Evolutionary conservation across 208 protist genomes (phyloP).

Genomic region (Leishmania braziliensis): DNA sequence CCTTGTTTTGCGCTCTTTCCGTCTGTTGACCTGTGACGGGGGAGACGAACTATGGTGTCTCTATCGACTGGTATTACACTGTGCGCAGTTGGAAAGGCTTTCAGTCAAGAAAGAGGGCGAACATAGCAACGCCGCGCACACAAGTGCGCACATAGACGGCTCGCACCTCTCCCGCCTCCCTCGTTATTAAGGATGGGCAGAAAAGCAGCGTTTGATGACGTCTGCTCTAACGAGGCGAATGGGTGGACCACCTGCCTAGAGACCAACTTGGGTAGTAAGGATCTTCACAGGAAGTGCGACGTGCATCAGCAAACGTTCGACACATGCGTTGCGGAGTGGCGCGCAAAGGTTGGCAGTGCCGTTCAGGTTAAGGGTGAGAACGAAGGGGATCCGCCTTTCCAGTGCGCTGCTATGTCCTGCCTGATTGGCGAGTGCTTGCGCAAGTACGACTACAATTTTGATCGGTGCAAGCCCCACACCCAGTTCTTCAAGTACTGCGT

Average conservation of each 20-base stretch:
- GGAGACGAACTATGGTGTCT: background rate
- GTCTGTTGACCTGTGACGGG: background rate
- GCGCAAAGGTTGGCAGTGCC: slow-evolving; percentile 36
- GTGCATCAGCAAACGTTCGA: slow-evolving; percentile 49
- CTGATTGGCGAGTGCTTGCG: slow-evolving; percentile 74
- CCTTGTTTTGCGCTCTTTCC: background rate
- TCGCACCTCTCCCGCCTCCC: background rate
- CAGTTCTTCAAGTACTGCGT: slow-evolving; percentile 86
- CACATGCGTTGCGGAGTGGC: slow-evolving; percentile 58
- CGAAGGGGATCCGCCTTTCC: slow-evolving; percentile 73
- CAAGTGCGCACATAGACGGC: background rate
- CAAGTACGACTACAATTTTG: slow-evolving; percentile 77
- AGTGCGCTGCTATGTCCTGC: slow-evolving; percentile 80
- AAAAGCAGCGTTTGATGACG: slow-evolving; percentile 25
- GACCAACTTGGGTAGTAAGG: slow-evolving; percentile 40
- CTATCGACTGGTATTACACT: background rate
- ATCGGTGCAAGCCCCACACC: slow-evolving; percentile 66
- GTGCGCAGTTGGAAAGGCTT: background rate
- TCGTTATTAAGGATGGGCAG: slow-evolving; percentile 4
- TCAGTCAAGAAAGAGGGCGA: background rate
- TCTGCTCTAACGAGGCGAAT: slow-evolving; percentile 71
- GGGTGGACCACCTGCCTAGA: slow-evolving; percentile 67
- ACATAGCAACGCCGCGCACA: background rate
- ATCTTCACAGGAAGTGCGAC: slow-evolving; percentile 41
- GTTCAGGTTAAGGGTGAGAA: slow-evolving; percentile 70